A percentile compares a stretch with the other conserved stretches of the same genome.
Conservation (phyloP, 139 green algal species). For the Closterium sp. region DNA sequence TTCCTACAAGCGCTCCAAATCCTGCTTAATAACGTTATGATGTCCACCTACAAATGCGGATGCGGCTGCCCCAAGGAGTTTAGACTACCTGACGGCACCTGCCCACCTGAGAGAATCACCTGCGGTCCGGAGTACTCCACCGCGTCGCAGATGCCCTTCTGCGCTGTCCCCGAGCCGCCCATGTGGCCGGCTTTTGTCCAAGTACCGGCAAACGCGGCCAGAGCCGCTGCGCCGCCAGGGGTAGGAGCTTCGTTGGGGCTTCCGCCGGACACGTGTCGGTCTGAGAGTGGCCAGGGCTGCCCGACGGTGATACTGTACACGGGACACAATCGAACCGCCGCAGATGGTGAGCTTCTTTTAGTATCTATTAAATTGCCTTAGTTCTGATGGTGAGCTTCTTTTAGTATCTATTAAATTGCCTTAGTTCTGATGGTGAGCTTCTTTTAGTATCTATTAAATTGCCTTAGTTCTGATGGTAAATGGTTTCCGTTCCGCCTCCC, state of each 20-base stretch:
- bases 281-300: background rate
- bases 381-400: no score
- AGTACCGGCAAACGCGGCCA: slow-evolving; percentile 7
- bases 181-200: slow-evolving; percentile 36
- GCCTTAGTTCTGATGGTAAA: no score
- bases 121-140: slow-evolving; percentile 47
- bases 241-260: background rate
- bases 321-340: slow-evolving; percentile 17
- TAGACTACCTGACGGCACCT: background rate
- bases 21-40: slow-evolving; percentile 3
- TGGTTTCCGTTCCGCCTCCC: background rate
- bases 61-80: slow-evolving; percentile 9
- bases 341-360: slow-evolving; percentile 14
- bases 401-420: background rate
- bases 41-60: background rate
- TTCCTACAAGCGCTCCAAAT: slow-evolving; percentile 24
- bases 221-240: background rate
- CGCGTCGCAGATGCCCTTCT: slow-evolving; percentile 18
- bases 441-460: background rate
- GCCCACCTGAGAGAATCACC: background rate
- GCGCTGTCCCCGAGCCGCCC: slow-evolving; percentile 9
- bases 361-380: background rate
- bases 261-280: slow-evolving; percentile 13
- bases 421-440: no score
- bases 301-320: slow-evolving; percentile 33